phyloP scores from a whole-genome alignment of 2,329 filamentous ascomycete genomes.

The Didymella lethalis region DNA sequence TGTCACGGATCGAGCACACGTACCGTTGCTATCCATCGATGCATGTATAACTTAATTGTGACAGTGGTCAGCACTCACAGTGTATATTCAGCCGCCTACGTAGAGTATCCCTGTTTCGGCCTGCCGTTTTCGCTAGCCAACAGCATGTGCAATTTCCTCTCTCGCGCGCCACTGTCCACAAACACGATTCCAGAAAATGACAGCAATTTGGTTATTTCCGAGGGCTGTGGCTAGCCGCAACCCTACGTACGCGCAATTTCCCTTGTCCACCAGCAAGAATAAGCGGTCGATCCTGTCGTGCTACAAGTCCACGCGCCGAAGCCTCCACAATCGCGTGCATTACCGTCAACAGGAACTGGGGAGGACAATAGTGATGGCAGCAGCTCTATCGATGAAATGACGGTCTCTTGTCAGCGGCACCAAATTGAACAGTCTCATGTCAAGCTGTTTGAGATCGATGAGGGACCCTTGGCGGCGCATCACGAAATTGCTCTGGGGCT shows the following conservation, averaged over 20 bases:
- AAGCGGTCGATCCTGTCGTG: constrained; percentile 19
- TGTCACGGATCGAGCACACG: background rate
- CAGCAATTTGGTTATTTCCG: constrained; percentile 36
- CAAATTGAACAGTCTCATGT: background rate
- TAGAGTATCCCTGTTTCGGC: constrained; percentile 5
- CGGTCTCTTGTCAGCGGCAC: background rate
- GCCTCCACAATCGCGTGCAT: constrained; percentile 12
- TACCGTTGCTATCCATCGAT: background rate
- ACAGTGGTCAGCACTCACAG: background rate
- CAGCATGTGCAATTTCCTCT: constrained; percentile 15
- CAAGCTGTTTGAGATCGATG: constrained; percentile 18
- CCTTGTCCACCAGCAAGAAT: constrained; percentile 3
- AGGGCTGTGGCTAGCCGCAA: constrained; percentile 27
- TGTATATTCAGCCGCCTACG: constrained; percentile 9
- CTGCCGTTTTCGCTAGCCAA: constrained; percentile 3
- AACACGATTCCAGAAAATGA: constrained; percentile 22
- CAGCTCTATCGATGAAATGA: background rate
- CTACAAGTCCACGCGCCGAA: constrained; percentile 15
- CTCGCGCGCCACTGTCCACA: constrained; percentile 8
- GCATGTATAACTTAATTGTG: background rate
- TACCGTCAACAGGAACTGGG: background rate
- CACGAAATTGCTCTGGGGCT: constrained; percentile 46
- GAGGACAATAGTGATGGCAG: background rate
- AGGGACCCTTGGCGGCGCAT: constrained; percentile 34
- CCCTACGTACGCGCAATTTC: constrained; percentile 37